Conservation (phyloP, 2,329 filamentous ascomycete genomes). For the Paecilomyces niveus region DNA sequence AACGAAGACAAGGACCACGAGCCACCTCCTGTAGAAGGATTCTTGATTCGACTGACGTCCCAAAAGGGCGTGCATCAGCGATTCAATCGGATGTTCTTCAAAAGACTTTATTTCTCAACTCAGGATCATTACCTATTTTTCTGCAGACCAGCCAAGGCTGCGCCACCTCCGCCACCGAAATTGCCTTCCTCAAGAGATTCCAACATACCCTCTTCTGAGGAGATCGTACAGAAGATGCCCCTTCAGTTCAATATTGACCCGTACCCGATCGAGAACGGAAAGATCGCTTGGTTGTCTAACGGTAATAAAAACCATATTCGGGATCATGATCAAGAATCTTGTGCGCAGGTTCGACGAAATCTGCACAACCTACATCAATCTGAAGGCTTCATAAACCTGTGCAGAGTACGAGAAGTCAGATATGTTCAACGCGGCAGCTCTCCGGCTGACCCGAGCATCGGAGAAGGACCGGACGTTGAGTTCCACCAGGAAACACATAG, state of each 20-base stretch:
- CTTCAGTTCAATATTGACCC: conserved; percentile 57
- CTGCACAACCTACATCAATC: conserved; percentile 50
- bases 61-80: conserved; percentile 54
- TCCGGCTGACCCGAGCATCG: conserved; percentile 47
- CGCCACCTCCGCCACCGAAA: conserved; percentile 53
- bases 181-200: conserved; percentile 37
- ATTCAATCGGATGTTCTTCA: conserved; percentile 56
- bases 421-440: conserved; percentile 45
- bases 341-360: conserved; percentile 52
- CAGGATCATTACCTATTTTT: conserved; percentile 59
- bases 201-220: conserved; percentile 46
- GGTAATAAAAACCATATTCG: conserved; percentile 41
- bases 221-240: conserved; percentile 52
- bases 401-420: conserved; percentile 51
- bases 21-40: conserved; percentile 58
- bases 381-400: conserved; percentile 60
- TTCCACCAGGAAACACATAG: conserved; percentile 43
- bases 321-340: conserved; percentile 52
- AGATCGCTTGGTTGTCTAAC: conserved; percentile 51
- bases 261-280: conserved; percentile 47
- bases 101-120: conserved; percentile 58
- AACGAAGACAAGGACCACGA: conserved; percentile 43
- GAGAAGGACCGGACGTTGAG: conserved; percentile 48
- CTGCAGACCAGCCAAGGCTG: conserved; percentile 52
- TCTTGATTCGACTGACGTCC: conserved; percentile 57